Percentiles rank a stretch among this genome's conserved stretches.
phyloP scores from a whole-genome alignment of 305 asterid species.

The Rubia occidens region DNA sequence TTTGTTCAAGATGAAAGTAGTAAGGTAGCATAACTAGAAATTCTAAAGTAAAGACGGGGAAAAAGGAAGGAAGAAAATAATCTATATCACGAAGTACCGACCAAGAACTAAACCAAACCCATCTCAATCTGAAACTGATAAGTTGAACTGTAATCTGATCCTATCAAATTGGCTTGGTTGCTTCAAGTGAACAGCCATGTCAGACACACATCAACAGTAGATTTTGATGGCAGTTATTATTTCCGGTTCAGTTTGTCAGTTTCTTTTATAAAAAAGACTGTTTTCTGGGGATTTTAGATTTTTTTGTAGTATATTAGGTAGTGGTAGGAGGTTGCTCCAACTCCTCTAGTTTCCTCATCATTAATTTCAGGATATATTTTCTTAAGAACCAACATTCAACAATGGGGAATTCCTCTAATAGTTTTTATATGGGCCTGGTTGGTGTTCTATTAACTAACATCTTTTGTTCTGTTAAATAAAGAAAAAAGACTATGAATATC shows the following conservation, averaged over 20 bases:
- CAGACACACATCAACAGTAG: neutral
- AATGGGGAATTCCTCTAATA: neutral
- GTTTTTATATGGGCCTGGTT: neutral
- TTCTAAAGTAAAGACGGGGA: too few species aligned
- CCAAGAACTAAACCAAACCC: neutral
- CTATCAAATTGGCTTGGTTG: too few species aligned
- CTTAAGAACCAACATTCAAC: neutral
- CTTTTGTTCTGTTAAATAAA: neutral
- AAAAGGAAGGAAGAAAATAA: too few species aligned
- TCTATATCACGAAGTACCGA: neutral
- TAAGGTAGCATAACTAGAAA: neutral
- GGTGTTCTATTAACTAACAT: neutral
- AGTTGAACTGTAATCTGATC: neutral
- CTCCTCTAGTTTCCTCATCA: neutral
- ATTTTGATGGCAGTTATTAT: neutral
- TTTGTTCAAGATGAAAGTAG: neutral
- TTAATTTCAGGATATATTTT: neutral
- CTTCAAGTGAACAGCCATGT: neutral
- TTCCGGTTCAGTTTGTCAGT: too few species aligned
- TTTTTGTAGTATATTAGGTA: neutral
- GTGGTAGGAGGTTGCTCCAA: neutral
- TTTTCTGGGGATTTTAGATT: neutral
- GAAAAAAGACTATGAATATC: neutral
- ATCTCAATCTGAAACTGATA: neutral
- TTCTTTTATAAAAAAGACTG: too few species aligned